Evolutionary conservation across 176 grass and related monocot species (phyloP).

Genomic region (Phyllostachys edulis): DNA sequence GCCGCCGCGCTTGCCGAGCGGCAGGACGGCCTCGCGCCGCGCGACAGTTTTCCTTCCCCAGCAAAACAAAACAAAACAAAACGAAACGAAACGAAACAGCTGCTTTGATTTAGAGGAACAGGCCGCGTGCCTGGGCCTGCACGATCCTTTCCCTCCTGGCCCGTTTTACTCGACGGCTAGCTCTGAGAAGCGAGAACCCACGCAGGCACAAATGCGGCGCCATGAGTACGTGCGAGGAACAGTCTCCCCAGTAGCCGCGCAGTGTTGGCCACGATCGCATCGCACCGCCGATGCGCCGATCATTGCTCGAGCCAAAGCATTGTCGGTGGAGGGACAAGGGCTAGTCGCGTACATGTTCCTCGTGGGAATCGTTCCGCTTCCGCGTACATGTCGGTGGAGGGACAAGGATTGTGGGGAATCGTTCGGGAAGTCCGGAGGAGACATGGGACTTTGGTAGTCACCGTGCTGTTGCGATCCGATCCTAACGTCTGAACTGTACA

Average conservation of each 20-base stretch:
- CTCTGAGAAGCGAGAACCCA: neutral
- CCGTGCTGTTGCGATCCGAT: neutral
- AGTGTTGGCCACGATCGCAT: neutral
- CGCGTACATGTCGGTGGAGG: conserved; percentile 41
- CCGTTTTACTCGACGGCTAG: no score
- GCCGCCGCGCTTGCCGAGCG: no score
- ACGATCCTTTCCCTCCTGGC: no score
- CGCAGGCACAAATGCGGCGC: neutral
- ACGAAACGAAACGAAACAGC: no score
- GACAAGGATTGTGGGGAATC: neutral
- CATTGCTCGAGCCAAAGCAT: neutral
- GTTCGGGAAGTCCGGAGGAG: neutral
- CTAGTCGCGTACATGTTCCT: conserved; percentile 23
- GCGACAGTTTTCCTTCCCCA: neutral
- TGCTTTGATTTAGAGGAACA: no score
- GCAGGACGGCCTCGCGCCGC: no score
- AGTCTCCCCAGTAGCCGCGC: neutral
- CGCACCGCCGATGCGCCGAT: neutral
- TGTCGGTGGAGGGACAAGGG: conserved; percentile 36
- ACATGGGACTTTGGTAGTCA: neutral
- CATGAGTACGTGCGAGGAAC: neutral
- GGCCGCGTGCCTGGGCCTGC: no score
- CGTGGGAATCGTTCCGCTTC: no score
- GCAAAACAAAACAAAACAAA: neutral
- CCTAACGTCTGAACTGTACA: neutral